Evolutionary conservation across 129 eudicot species (phyloP), one percentile per base, ranked within the genome.

Genomic region (Sambucus nigra): DNA sequence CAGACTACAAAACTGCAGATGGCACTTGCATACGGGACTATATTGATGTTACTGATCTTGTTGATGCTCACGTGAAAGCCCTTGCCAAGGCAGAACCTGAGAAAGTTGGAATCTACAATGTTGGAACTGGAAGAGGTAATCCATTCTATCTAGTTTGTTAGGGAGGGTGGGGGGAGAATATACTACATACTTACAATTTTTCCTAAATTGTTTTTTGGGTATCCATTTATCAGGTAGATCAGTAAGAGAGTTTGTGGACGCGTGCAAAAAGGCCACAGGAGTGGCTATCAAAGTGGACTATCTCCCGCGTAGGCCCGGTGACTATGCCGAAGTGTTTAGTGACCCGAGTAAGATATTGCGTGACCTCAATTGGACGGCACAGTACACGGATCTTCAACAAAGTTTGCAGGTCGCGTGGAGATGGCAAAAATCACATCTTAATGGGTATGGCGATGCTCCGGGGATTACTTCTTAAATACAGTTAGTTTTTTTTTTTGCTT

Each of bases 61-160:
- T 88, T 4, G 96, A 88, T 55, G 96, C 96, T 59, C 96, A 88
- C 35, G 96, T 88, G 6, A 88, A 77, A 70, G 96, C 96, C 8
- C 79, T 88, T 35, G 94, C 64, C 29, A 80, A 77, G 54, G 96
- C 96, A 18, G 71, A 54, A 39, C 91, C 94, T 1, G 75, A 82
- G 5, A 76, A 70, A 60, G 96, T 88, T 51, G 96, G 94, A 24
- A 88, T 88, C 41, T 87, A 82, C 70, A 87, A 87, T 63, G 94
- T 87, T 41, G 96, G 96, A 16, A 87, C 96, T 0, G 96, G 94
- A 71, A 79, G 58, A 87, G 96, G 94, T 87, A 58, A n/a, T n/a
- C n/a, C n/a, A n/a, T n/a, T n/a, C n/a, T n/a, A n/a, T n/a, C n/a
- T n/a, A n/a, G n/a, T n/a, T n/a, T n/a, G n/a, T n/a, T n/a, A n/a